Conservation (phyloP, 2,329 filamentous ascomycete species). For the Beauveria australis region DNA sequence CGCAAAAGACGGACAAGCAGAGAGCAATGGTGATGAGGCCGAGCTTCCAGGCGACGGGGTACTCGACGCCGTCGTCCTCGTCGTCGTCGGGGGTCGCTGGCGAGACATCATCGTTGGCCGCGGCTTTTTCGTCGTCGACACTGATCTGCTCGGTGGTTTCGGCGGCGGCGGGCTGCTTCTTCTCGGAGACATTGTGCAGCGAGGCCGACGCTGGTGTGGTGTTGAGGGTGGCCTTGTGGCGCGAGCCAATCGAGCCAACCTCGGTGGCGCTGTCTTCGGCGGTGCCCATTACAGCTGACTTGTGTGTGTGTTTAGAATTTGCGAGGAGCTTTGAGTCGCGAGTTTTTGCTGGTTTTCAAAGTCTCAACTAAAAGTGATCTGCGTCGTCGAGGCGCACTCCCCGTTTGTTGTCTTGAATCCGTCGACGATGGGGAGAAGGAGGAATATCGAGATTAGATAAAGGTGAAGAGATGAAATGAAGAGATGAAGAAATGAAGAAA, state of each 20-base stretch:
- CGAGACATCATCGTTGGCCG: neutral
- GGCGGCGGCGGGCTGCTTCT: neutral
- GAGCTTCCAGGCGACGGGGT: constrained; percentile 18
- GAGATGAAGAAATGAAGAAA: neutral
- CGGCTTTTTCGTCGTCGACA: neutral
- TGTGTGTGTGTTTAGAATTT: too few relatives aligned
- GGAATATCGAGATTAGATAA: too few relatives aligned
- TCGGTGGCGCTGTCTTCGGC: constrained; percentile 10
- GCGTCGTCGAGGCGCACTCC: too few relatives aligned
- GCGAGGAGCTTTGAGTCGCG: too few relatives aligned
- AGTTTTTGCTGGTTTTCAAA: too few relatives aligned
- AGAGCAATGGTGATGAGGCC: constrained; percentile 11
- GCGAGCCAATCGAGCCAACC: constrained; percentile 7
- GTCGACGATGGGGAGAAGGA: too few relatives aligned
- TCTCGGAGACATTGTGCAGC: neutral
- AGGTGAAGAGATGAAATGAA: neutral
- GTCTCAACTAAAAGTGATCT: too few relatives aligned
- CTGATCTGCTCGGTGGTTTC: neutral
- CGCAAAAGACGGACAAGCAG: constrained; percentile 11
- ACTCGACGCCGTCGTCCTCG: constrained; percentile 21
- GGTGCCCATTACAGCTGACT: neutral
- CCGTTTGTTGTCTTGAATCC: too few relatives aligned
- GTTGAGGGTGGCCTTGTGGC: constrained; percentile 4
- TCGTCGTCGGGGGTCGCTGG: constrained; percentile 13
- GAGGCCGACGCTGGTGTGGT: neutral